A percentile compares a stretch with the other conserved stretches of the same genome.
These are phyloP conservation scores for Endoconidiophora laricicola DNA, from an alignment of 2,329 filamentous ascomycete species.

Conservation along the genomic window DNA sequence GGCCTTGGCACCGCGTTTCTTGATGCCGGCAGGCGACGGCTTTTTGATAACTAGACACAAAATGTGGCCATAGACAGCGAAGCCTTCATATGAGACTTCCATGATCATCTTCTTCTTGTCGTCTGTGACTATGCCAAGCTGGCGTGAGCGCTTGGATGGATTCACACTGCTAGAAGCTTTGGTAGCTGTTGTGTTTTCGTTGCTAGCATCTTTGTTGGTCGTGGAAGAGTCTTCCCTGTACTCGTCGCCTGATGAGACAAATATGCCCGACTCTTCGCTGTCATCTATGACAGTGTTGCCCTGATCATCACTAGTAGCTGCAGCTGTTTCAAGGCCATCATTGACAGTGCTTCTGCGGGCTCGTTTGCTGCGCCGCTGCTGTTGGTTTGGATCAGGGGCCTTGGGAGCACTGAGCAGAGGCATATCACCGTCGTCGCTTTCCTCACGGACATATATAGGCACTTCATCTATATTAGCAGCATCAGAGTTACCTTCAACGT, in stretches of 20 bases:
- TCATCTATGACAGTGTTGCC: too few relatives aligned
- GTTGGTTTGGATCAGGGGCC: conserved; percentile 18
- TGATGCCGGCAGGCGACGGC: conserved; percentile 32
- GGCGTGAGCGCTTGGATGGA: conserved; percentile 28
- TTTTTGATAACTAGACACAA: conserved; percentile 78
- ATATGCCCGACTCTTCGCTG: neutral
- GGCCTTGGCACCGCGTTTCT: conserved; percentile 19
- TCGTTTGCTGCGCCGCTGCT: neutral
- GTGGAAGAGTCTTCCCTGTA: neutral
- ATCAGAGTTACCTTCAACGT: neutral
- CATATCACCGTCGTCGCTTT: conserved; percentile 21
- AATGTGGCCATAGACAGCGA: conserved; percentile 86
- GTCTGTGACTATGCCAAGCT: conserved; percentile 26
- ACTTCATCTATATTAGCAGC: neutral
- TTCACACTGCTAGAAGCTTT: conserved; percentile 11
- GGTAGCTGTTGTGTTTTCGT: conserved; percentile 18
- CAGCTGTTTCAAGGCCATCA: neutral
- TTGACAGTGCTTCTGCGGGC: neutral
- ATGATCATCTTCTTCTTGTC: conserved; percentile 87
- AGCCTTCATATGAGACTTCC: conserved; percentile 82
- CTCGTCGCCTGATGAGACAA: conserved; percentile 5
- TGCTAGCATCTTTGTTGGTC: conserved; percentile 13
- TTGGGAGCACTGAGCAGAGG: conserved; percentile 19
- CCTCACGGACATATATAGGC: neutral
- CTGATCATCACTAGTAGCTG: too few relatives aligned